Conservation (phyloP, 1,139 yeast species). For the Yamadazyma conglobata region DNA sequence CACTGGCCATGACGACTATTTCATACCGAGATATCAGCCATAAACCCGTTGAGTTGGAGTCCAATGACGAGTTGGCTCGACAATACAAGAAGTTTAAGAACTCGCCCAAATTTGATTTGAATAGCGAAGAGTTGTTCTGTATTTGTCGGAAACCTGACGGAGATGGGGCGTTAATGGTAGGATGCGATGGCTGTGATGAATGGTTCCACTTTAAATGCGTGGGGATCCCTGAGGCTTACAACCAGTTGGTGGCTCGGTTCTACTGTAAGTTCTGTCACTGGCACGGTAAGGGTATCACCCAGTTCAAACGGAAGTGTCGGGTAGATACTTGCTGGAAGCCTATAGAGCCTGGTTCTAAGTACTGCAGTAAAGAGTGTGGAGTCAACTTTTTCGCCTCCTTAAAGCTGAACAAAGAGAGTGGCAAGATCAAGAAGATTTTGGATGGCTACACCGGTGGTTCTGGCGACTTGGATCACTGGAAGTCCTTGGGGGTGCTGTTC, state of each 20-base stretch:
- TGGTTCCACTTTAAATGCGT: conserved; percentile 91
- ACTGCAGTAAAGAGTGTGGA: conserved; percentile 77
- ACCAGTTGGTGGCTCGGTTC: conserved; percentile 59
- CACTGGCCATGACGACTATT: no score
- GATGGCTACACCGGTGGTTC: conserved; percentile 5
- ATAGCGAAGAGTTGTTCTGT: conserved; percentile 70
- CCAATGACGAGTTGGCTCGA: conserved; percentile 39
- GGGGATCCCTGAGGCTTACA: conserved; percentile 51
- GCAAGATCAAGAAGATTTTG: conserved; percentile 15
- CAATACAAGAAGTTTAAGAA: conserved; percentile 41
- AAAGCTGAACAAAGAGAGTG: conserved; percentile 3
- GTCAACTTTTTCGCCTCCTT: conserved; percentile 41
- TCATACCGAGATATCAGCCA: conserved; percentile 10
- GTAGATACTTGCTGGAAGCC: conserved; percentile 58
- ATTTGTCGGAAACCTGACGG: conserved; percentile 75
- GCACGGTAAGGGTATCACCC: conserved; percentile 40
- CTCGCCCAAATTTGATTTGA: conserved; percentile 44
- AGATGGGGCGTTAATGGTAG: conserved; percentile 80
- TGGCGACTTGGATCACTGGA: conserved; percentile 16
- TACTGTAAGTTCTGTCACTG: conserved; percentile 74
- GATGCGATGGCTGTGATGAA: conserved; percentile 92
- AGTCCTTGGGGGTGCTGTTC: conserved; percentile 28
- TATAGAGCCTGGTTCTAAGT: conserved; percentile 54
- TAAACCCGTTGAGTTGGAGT: conserved; percentile 16
- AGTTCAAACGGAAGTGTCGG: conserved; percentile 79